Conservation (phyloP, 805 yeast genomes). For the Lipomyces mesembrius region DNA sequence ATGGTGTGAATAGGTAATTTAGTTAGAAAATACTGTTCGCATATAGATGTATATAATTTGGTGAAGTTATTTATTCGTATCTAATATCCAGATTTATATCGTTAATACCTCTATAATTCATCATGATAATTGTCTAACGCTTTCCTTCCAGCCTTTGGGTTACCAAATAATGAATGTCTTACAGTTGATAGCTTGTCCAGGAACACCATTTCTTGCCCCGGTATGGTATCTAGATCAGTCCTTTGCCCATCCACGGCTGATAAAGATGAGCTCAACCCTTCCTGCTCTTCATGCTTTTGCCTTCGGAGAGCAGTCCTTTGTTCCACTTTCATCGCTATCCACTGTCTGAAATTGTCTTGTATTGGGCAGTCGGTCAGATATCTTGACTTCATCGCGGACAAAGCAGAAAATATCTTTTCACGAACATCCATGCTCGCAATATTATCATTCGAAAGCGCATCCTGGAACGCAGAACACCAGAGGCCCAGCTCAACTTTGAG, state of each 20-base stretch:
- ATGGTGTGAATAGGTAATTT: not conserved
- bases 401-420: conserved; percentile 32
- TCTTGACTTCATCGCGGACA: conserved; percentile 26
- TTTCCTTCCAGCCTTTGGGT: conserved; percentile 70
- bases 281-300: conserved; percentile 1
- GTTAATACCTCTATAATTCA: conserved; percentile 44
- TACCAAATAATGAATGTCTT: conserved; percentile 77
- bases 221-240: not conserved
- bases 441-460: conserved; percentile 24
- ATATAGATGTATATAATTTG: not conserved
- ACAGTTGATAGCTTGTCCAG: conserved; percentile 51
- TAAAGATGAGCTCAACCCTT: not conserved
- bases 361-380: conserved; percentile 43
- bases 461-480: conserved; percentile 36
- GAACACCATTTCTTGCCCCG: conserved; percentile 46
- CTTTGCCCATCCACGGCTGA: conserved; percentile 37
- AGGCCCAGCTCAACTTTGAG: conserved; percentile 26
- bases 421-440: conserved; percentile 19
- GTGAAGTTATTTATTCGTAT: not conserved
- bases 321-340: conserved; percentile 59
- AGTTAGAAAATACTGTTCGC: not conserved
- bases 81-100: conserved; percentile 1
- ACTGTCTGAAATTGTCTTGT: conserved; percentile 56
- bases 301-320: conserved; percentile 14
- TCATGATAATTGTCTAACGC: conserved; percentile 47